Evolutionary conservation across 352 stramenopile species (phyloP).

Genomic region (Phytophthora aleatoria): DNA sequence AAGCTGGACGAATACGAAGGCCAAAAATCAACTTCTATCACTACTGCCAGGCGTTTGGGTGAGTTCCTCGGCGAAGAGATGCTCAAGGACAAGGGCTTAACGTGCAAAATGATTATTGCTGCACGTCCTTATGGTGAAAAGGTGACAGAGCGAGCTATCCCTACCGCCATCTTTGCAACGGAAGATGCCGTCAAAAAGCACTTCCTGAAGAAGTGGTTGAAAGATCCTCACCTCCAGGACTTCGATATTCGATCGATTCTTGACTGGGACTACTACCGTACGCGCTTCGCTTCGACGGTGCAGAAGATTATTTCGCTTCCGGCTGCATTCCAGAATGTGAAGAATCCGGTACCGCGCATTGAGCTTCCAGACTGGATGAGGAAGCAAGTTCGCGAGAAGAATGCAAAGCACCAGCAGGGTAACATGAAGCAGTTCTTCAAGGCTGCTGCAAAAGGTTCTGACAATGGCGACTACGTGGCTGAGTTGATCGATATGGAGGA

Average conservation of each 20-base stretch:
- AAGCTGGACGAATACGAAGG: conserved; percentile 97
- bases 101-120: conserved; percentile 99
- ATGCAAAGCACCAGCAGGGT: conserved; percentile 74
- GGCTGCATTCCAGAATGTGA: conserved; percentile 96
- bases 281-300: conserved; percentile 88
- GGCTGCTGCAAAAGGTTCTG: conserved; percentile 29
- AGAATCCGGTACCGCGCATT: conserved; percentile 97
- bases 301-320: conserved; percentile 99
- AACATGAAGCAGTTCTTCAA: conserved; percentile 93
- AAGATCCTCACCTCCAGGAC: conserved; percentile 90
- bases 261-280: conserved; percentile 99
- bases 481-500: conserved; percentile 80
- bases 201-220: conserved; percentile 98
- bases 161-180: conserved; percentile 97
- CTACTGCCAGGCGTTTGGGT: conserved; percentile 95
- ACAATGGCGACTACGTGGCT: conserved; percentile 52
- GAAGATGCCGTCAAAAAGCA: conserved; percentile 95
- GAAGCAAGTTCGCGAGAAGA: conserved; percentile 91
- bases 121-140: conserved; percentile 91
- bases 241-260: conserved; percentile 95
- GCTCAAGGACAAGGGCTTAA: conserved; percentile 98
- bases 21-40: conserved; percentile 98
- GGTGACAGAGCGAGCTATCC: conserved; percentile 97
- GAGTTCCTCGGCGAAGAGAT: conserved; percentile 99
- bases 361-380: conserved; percentile 97